A percentile compares a stretch with the other conserved stretches of the same genome.
Conservation (phyloP, 768 basidiomycete genomes). For the Sarcomyxa edulis region DNA sequence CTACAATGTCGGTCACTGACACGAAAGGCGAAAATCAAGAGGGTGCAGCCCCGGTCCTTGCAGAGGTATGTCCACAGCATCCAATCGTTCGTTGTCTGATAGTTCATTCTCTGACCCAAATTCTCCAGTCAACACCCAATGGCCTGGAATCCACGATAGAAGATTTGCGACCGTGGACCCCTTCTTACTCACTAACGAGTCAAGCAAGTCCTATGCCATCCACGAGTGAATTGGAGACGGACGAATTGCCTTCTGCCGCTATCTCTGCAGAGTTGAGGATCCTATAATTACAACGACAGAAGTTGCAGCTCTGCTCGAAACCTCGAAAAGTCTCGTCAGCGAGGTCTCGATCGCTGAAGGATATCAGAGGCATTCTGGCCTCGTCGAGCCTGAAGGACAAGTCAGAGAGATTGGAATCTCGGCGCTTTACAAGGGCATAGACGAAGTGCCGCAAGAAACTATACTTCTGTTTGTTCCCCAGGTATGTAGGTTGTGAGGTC, state of each 20-base stretch:
- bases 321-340: too few species aligned
- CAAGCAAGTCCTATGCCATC: constrained; percentile 11
- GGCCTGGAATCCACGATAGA: too few species aligned
- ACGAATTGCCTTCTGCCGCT: neutral
- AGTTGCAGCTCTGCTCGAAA: too few species aligned
- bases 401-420: neutral
- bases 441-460: neutral
- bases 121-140: neutral
- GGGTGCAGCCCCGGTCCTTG: neutral
- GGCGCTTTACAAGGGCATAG: neutral
- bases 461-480: neutral
- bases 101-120: neutral
- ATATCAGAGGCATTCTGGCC: neutral
- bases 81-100: constrained; percentile 6
- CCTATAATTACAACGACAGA: neutral
- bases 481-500: too few species aligned
- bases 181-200: constrained; percentile 16
- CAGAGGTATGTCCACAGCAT: too few species aligned
- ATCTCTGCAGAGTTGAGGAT: too few species aligned
- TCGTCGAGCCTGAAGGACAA: neutral
- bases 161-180: constrained; percentile 12
- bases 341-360: neutral
- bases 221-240: constrained; percentile 11
- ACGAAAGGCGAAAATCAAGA: neutral
- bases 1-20: neutral